These are phyloP conservation scores for Collybia sp. DNA, from an alignment of 768 basidiomycete genomes.

Conservation along the genomic window DNA sequence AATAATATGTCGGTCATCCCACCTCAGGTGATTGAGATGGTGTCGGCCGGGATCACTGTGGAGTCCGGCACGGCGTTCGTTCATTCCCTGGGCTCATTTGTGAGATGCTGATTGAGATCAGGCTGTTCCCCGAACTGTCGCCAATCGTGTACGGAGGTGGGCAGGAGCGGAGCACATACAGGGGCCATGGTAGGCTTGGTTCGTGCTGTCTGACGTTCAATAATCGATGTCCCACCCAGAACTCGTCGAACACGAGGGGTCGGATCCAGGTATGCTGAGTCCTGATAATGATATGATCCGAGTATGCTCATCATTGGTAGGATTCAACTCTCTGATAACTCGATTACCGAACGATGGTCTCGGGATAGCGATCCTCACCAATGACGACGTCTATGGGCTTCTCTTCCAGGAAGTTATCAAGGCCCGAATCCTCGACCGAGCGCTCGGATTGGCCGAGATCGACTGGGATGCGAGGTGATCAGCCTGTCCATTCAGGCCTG, in stretches of 20 bases:
- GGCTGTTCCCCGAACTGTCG: conserved; percentile 9
- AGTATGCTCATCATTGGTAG: neutral
- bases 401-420: neutral
- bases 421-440: neutral
- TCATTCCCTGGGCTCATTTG: neutral
- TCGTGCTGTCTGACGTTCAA: neutral
- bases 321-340: conserved; percentile 16
- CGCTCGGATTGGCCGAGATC: neutral
- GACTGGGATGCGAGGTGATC: neutral
- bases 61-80: conserved; percentile 7
- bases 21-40: conserved; percentile 9
- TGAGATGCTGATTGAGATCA: neutral
- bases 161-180: conserved; percentile 10
- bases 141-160: conserved; percentile 17
- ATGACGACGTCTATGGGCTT: conserved; percentile 2
- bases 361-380: conserved; percentile 3
- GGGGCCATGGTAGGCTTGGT: conserved; percentile 12
- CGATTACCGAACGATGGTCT: conserved; percentile 2
- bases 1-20: conserved; percentile 14
- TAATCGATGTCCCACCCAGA: neutral
- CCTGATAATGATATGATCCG: neutral
- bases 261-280: conserved; percentile 5
- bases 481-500: too few relatives aligned
- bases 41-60: conserved; percentile 13
- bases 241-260: conserved; percentile 10